Evolutionary conservation across 495 filamentous ascomycete genomes (phyloP).

Genomic region (Pyrenula massariospora): DNA sequence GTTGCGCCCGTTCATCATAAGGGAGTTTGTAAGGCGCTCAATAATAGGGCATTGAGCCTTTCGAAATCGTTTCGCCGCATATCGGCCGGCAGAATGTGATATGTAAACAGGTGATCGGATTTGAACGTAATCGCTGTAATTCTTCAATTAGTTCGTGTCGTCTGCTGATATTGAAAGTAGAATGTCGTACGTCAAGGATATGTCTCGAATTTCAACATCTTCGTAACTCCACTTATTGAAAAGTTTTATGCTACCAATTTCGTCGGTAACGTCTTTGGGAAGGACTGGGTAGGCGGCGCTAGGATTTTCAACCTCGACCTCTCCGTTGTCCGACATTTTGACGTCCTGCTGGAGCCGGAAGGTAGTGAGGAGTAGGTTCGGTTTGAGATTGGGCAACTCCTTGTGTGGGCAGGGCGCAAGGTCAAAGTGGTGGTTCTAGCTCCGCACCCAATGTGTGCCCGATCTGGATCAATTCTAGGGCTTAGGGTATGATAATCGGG

Average conservation of each 20-base stretch:
- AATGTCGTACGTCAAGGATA: slow-evolving; percentile 90
- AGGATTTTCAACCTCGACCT: slow-evolving; percentile 80
- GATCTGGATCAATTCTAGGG: background rate
- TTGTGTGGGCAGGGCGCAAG: too few relatives aligned
- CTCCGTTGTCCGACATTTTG: slow-evolving; percentile 83
- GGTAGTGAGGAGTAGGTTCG: too few relatives aligned
- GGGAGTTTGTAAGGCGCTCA: slow-evolving; percentile 98
- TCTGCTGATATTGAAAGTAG: background rate
- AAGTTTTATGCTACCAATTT: slow-evolving; percentile 91
- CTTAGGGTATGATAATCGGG: background rate
- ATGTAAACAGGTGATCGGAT: slow-evolving; percentile 97
- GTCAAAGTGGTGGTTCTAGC: too few relatives aligned
- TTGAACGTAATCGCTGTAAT: slow-evolving; percentile 92
- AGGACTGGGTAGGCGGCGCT: slow-evolving; percentile 61
- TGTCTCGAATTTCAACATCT: slow-evolving; percentile 98
- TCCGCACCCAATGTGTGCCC: background rate
- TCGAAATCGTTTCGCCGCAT: slow-evolving; percentile 98
- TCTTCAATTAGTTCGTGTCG: slow-evolving; percentile 33
- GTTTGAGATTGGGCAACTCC: too few relatives aligned
- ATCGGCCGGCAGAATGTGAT: slow-evolving; percentile 95
- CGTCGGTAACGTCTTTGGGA: slow-evolving; percentile 84
- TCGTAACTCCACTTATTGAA: slow-evolving; percentile 98
- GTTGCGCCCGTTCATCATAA: slow-evolving; percentile 99
- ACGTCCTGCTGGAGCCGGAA: background rate
- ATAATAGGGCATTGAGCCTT: slow-evolving; percentile 99